Evolutionary conservation across 768 basidiomycete genomes (phyloP), one percentile per base, ranked within the genome.

Genomic region (Infundibulicybe gibba): DNA sequence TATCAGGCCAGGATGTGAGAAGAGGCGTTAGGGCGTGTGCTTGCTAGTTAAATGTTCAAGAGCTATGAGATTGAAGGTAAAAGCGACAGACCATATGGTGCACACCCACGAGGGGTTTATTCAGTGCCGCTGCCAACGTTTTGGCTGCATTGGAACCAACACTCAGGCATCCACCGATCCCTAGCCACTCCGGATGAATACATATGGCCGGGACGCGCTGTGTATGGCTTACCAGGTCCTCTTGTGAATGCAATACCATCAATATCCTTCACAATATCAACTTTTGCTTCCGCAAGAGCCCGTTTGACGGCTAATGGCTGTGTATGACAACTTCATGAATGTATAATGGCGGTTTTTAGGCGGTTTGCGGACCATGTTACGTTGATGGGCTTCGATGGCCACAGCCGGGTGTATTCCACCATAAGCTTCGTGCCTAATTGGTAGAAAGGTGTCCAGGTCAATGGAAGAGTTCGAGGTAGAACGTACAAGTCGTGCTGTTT

Each of bases 181-280:
- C 87, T 85, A 47, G 19, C 15, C 32, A 15, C 14, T 20, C n/a
- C 47, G 32, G 11, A 39, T 45, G 34, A 4, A 34, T 39, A 6
- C 47, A 41, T 8, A 25, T 8, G 4, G 8, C 8, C 25, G 25
- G 8, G 25, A 25, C 25, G 25, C 25, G 25, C 8, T 25, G 25
- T 25, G 25, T 25, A 25, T 4, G 20, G 50, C 70, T 40, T 47
- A 83, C 86, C 88, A 49, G 90, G 90, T 12, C 92, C 95, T 54
- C 91, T 76, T 2, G 94, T 97, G 58, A 89, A 95, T 1, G 94
- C 94, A 35, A 97, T 77, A 2, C 90, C 94, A 53, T 95, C 85
- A 8, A 97, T 70, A 39, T 90, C 81, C 2, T 63, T 63, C 41
- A 83, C 67, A 2, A 71, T 45, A 50, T 67, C 61, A 31, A 93